Evolutionary conservation across 2,329 filamentous ascomycete species (phyloP).

Genomic region (Phaeosphaeriaceae sp.): DNA sequence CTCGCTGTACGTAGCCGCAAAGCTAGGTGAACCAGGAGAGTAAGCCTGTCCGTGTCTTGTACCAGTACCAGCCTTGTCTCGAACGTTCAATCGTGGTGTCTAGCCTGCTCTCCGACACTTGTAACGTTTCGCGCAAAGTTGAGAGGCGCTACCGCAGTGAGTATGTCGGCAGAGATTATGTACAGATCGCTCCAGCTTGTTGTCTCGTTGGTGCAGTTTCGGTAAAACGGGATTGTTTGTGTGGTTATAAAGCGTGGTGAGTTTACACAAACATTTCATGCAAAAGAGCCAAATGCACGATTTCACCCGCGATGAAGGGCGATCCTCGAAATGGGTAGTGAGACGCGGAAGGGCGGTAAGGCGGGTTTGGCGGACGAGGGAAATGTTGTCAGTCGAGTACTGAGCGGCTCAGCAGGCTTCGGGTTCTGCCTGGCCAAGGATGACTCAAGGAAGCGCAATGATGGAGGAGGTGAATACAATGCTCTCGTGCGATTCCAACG

Average conservation of each 20-base stretch:
- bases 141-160: background rate
- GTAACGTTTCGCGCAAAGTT: background rate
- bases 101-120: background rate
- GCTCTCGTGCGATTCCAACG: background rate
- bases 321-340: background rate
- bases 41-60: background rate
- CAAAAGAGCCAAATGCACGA: background rate
- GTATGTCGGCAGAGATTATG: background rate
- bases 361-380: background rate
- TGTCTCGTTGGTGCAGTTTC: conserved; percentile 1
- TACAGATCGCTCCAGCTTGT: background rate
- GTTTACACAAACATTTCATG: background rate
- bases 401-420: background rate
- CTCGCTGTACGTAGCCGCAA: conserved; percentile 11
- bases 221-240: conserved; percentile 3
- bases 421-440: background rate
- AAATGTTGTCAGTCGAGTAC: background rate
- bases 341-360: background rate
- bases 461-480: background rate
- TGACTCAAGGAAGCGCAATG: background rate
- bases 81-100: background rate
- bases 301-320: background rate
- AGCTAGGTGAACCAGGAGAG: background rate
- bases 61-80: conserved; percentile 6
- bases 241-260: background rate